These are phyloP conservation scores for Coprinopsis marcescibilis DNA, from an alignment of 768 basidiomycete genomes.

Conservation along the genomic window DNA sequence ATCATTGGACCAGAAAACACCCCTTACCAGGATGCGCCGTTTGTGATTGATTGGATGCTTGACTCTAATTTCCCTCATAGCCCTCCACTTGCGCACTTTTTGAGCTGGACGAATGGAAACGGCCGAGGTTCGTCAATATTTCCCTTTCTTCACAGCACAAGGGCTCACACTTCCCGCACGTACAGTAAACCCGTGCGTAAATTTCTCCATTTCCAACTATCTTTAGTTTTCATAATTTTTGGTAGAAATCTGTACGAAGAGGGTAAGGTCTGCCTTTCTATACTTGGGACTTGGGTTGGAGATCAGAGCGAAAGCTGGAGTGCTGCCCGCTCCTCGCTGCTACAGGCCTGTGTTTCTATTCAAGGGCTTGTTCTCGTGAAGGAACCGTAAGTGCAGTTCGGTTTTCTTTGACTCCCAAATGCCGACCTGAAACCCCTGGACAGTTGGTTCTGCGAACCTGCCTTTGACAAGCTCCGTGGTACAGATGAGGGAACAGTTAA, in stretches of 20 bases:
- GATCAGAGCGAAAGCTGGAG: constrained; percentile 88
- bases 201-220: background rate
- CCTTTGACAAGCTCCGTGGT: constrained; percentile 86
- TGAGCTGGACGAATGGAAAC: constrained; percentile 92
- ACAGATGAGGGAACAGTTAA: constrained; percentile 88
- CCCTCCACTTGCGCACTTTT: constrained; percentile 85
- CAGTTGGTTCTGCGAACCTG: constrained; percentile 83
- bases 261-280: constrained; percentile 90
- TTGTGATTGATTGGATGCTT: constrained; percentile 91
- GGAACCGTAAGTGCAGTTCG: constrained; percentile 76
- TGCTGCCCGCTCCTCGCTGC: constrained; percentile 72
- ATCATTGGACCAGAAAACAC: constrained; percentile 94
- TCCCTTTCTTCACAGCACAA: constrained; percentile 2
- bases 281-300: constrained; percentile 88
- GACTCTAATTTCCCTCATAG: constrained; percentile 78
- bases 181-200: constrained; percentile 70
- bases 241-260: constrained; percentile 87
- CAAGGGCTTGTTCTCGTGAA: constrained; percentile 91
- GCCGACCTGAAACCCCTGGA: constrained; percentile 3
- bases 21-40: constrained; percentile 92
- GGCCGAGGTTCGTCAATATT: constrained; percentile 57
- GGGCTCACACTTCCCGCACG: background rate
- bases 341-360: constrained; percentile 91
- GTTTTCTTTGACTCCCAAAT: background rate
- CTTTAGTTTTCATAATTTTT: background rate